Evolutionary conservation across 2,329 filamentous ascomycete species (phyloP).

Genomic region (Cadophora malorum): DNA sequence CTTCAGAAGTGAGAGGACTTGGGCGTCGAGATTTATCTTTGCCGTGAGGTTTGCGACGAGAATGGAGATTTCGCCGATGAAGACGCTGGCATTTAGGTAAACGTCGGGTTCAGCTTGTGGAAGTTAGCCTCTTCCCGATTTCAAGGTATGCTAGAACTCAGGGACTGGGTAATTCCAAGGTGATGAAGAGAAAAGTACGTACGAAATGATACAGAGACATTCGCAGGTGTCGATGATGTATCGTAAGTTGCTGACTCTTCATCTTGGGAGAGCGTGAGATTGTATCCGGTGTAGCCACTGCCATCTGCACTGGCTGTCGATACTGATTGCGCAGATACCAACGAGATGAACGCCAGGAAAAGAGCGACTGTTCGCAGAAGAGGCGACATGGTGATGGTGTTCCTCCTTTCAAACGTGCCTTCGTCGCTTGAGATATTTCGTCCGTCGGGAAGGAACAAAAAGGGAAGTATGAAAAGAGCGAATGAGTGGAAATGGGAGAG

Average conservation of each 20-base stretch:
- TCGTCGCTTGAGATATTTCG: not conserved
- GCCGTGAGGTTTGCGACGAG: slow-evolving; percentile 65
- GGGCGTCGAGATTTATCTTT: slow-evolving; percentile 64
- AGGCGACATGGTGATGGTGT: not conserved
- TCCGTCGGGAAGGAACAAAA: not conserved
- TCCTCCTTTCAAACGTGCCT: not conserved
- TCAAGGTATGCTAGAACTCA: too few species aligned
- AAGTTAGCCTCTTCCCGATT: not conserved
- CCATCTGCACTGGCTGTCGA: slow-evolving; percentile 24
- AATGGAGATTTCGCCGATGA: slow-evolving; percentile 63
- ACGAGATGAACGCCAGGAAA: slow-evolving; percentile 14
- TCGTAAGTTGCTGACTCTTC: slow-evolving; percentile 59
- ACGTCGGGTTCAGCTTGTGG: slow-evolving; percentile 57
- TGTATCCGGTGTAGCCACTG: slow-evolving; percentile 61
- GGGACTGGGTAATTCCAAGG: not conserved
- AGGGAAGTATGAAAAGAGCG: not conserved
- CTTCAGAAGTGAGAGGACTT: slow-evolving; percentile 62
- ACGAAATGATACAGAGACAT: slow-evolving; percentile 45
- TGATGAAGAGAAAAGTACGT: not conserved
- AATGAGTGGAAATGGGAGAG: not conserved
- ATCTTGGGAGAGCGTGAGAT: slow-evolving; percentile 57
- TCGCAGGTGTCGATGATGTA: slow-evolving; percentile 55
- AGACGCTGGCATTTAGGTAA: slow-evolving; percentile 64
- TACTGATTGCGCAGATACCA: slow-evolving; percentile 26
- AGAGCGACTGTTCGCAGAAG: slow-evolving; percentile 4